Conservation (phyloP, 768 basidiomycete genomes). For the Leccinum imitatum region DNA sequence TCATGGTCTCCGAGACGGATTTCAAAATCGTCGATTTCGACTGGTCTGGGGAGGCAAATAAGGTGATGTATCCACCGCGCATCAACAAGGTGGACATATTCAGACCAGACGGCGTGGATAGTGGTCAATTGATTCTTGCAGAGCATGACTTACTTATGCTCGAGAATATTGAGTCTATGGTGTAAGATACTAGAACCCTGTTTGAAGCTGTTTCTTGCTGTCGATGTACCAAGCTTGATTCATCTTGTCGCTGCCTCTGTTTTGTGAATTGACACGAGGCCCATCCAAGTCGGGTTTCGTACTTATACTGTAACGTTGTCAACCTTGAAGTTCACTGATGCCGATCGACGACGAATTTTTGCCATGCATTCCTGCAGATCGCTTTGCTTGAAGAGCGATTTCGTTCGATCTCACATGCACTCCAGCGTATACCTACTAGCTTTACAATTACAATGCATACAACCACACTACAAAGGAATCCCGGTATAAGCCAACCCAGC, state of each 20-base stretch:
- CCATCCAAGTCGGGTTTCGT: too few relatives aligned
- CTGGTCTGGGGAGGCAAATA: background rate
- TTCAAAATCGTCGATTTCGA: background rate
- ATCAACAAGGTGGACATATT: background rate
- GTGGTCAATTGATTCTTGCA: background rate
- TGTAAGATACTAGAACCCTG: too few relatives aligned
- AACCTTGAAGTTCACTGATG: too few relatives aligned
- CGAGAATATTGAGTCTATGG: background rate
- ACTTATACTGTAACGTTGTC: too few relatives aligned
- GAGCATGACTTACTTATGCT: background rate
- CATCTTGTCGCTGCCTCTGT: too few relatives aligned
- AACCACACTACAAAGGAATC: conserved; percentile 20
- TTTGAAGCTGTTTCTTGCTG: too few relatives aligned
- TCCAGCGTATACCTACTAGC: background rate
- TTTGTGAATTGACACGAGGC: too few relatives aligned
- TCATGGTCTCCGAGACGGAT: background rate
- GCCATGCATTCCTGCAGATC: too few relatives aligned
- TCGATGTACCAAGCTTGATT: too few relatives aligned
- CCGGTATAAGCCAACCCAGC: conserved; percentile 26
- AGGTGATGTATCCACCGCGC: background rate
- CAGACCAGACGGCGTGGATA: background rate
- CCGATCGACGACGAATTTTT: too few relatives aligned
- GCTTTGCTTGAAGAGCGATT: too few relatives aligned
- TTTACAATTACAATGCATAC: background rate
- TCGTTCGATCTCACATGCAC: background rate